These are phyloP conservation scores for Carex littledalei DNA, from an alignment of 176 grass and related monocot genomes.

Conservation along the genomic window DNA sequence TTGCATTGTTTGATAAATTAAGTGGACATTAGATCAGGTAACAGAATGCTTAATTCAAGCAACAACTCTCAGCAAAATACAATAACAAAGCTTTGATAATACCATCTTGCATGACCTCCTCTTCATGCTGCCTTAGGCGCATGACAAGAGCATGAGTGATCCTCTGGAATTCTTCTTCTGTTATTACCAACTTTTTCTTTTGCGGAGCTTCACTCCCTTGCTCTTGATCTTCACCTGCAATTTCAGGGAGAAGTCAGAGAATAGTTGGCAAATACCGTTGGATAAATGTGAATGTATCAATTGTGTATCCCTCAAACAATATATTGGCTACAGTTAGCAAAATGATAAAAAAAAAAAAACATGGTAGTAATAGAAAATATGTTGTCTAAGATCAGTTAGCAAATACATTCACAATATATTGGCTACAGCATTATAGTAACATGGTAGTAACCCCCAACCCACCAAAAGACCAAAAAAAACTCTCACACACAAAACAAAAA, in stretches of 20 bases:
- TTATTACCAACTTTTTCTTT: conserved; percentile 92
- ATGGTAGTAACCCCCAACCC: background rate
- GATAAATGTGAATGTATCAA: too few relatives aligned
- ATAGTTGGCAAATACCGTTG: too few relatives aligned
- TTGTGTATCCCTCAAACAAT: too few relatives aligned
- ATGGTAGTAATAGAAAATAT: too few relatives aligned
- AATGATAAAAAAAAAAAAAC: too few relatives aligned
- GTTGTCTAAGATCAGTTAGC: too few relatives aligned
- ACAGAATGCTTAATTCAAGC: background rate
- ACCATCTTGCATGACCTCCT: conserved; percentile 69
- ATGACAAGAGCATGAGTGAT: conserved; percentile 91
- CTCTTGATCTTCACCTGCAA: conserved; percentile 39
- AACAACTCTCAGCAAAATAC: conserved; percentile 8
- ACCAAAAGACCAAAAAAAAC: conserved; percentile 14
- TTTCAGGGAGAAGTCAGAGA: background rate
- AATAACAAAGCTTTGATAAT: conserved; percentile 27
- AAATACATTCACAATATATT: background rate
- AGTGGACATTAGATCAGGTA: background rate
- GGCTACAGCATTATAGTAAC: conserved; percentile 25
- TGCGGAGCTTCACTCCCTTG: conserved; percentile 27
- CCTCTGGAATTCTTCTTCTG: conserved; percentile 93
- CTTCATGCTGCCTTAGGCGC: conserved; percentile 74
- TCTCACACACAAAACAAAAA: background rate
- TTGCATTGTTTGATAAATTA: background rate
- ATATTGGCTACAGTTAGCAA: too few relatives aligned